Evolutionary conservation across 2,329 filamentous ascomycete genomes (phyloP).

Genomic region (Trichoderma brevicompactum): DNA sequence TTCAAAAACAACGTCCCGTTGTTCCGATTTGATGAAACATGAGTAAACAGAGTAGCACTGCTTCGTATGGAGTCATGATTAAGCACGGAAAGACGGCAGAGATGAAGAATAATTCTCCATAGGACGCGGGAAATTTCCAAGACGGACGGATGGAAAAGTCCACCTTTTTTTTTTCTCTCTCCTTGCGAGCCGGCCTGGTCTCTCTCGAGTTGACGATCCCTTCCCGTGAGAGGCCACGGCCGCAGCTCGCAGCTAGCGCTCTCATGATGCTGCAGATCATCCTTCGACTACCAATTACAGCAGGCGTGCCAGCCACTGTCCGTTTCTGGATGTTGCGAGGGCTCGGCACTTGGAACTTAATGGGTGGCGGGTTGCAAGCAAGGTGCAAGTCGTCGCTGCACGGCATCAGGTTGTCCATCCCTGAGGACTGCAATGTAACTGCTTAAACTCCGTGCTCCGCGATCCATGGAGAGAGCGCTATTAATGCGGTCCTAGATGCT

Average conservation of each 20-base stretch:
- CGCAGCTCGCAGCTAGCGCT: background rate
- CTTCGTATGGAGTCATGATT: background rate
- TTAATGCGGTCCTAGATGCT: background rate
- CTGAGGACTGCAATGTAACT: conserved; percentile 8
- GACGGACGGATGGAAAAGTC: background rate
- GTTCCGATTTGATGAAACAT: background rate
- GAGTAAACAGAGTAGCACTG: background rate
- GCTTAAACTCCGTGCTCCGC: background rate
- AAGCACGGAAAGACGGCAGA: background rate
- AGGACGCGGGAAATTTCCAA: conserved; percentile 2
- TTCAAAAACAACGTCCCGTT: background rate
- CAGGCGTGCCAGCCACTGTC: background rate
- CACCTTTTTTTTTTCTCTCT: background rate
- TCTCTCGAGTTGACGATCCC: background rate
- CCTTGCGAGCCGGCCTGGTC: background rate
- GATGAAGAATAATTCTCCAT: conserved; percentile 2
- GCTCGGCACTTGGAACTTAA: conserved; percentile 16
- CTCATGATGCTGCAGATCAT: background rate
- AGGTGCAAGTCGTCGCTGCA: conserved; percentile 1
- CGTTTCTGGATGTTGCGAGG: background rate
- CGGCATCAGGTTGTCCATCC: conserved; percentile 7
- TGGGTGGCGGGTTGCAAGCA: background rate
- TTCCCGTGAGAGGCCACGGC: too few relatives aligned
- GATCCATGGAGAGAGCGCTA: background rate
- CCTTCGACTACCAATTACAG: background rate